Base-by-base conservation (phyloP, 2,329 filamentous ascomycete species). In the Sordariomycetes sp. region DNA sequence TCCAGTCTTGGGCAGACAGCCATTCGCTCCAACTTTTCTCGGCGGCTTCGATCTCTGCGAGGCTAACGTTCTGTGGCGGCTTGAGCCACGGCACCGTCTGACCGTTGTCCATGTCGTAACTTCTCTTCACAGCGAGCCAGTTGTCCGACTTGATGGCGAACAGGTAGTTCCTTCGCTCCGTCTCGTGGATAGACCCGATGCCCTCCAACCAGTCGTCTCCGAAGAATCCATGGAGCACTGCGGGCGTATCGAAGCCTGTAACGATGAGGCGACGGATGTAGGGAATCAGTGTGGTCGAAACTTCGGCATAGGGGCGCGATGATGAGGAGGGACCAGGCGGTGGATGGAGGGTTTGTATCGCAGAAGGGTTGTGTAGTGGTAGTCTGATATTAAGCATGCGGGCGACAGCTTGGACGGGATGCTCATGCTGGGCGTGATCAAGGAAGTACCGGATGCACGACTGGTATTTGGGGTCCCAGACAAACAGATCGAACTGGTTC, bases 1-100 rank as follows among this genome's bases (percentile, higher is more conserved):
- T 94, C 90, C 90, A 96, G 57, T 95, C 90, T 57, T 94, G 86
- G 86, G 95, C 93, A 10, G 86, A 86, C 21, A 95, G 64, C 90
- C 90, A 96, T 49, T 90, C 81, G 53, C 86, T 93, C 92, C 92
- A 98, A 39, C 72, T 79, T 41, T 74, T 72, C 61, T 96, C 90
- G 0, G 88, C 88, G 11, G 66, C 73, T 41, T 84, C 74, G 41
- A 96, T 85, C 61, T 96, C 92, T 16, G 76, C 73, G 49, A 90
- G 78, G 7, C 76, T 74, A 1, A 83, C 78, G 35, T 79, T 75
- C 47, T 83, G 79, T n/a, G 95, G 63, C 5, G 90, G 87, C 44
- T 79, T 79, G 46, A 96, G 63, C 53, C 94, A 96, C 1, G 92
- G 92, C 2, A 94, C 75, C 3, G 75, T 82, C 63, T 96, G 87